Percentiles rank a stretch among this genome's conserved stretches.
Evolutionary conservation across 495 filamentous ascomycete genomes (phyloP).

Genomic region (Jackrogersella multiformis): DNA sequence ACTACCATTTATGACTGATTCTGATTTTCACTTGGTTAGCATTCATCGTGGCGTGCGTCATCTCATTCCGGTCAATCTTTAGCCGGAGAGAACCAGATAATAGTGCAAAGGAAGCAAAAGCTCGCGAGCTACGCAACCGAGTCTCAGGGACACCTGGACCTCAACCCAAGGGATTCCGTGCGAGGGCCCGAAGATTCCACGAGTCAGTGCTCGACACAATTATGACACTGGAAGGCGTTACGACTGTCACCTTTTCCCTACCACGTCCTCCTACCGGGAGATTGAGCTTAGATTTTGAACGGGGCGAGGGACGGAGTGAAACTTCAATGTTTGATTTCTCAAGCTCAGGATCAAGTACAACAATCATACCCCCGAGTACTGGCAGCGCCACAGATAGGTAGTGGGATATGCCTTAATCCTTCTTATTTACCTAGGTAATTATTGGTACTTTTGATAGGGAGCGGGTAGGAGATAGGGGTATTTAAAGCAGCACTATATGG

Average conservation of each 20-base stretch:
- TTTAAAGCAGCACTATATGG: too few relatives aligned
- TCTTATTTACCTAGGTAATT: too few relatives aligned
- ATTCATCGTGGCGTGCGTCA: conserved; percentile 35
- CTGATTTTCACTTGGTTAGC: conserved; percentile 1
- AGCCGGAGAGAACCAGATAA: not conserved
- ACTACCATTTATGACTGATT: not conserved
- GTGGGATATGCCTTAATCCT: too few relatives aligned
- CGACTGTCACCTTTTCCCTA: not conserved
- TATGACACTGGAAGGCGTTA: not conserved
- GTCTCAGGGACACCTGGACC: not conserved
- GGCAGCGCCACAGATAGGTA: too few relatives aligned
- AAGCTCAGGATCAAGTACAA: too few relatives aligned
- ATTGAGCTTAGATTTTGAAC: not conserved
- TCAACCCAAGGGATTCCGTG: not conserved
- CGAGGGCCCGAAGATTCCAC: not conserved
- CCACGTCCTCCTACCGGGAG: not conserved
- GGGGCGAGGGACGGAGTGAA: not conserved
- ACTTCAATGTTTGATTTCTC: not conserved
- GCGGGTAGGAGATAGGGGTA: too few relatives aligned
- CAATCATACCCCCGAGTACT: too few relatives aligned
- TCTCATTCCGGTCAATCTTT: conserved; percentile 37
- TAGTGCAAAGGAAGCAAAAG: not conserved
- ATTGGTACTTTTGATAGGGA: too few relatives aligned
- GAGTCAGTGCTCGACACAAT: not conserved
- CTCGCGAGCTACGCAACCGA: not conserved